Percentiles rank a stretch among this genome's conserved stretches.
phyloP scores from a whole-genome alignment of 192 early-diverging fungal species.

The Phycomyces nitens region DNA sequence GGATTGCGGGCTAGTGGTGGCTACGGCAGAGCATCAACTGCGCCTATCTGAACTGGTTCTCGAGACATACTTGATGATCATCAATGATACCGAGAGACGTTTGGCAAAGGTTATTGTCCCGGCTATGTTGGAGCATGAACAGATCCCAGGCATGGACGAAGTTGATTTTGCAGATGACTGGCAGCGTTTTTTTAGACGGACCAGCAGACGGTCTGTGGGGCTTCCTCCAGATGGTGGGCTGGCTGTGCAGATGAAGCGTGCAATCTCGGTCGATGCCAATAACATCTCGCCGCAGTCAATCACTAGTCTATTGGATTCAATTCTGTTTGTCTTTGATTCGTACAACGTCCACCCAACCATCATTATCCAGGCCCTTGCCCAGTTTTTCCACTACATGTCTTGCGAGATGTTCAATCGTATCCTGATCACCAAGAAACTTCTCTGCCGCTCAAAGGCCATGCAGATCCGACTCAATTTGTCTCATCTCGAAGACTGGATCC shows the following conservation, averaged over 20 bases:
- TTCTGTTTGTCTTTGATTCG: slow-evolving; percentile 62
- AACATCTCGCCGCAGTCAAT: slow-evolving; percentile 68
- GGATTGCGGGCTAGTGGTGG: slow-evolving; percentile 69
- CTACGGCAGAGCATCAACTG: slow-evolving; percentile 70
- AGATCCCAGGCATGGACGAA: slow-evolving; percentile 68
- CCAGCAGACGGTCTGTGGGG: background rate
- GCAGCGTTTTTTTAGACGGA: slow-evolving; percentile 51
- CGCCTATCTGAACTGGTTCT: slow-evolving; percentile 75
- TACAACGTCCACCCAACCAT: slow-evolving; percentile 77
- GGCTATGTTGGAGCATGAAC: slow-evolving; percentile 67
- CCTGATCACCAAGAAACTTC: slow-evolving; percentile 68
- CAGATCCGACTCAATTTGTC: slow-evolving; percentile 83
- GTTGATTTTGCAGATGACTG: slow-evolving; percentile 59
- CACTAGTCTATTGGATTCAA: slow-evolving; percentile 67
- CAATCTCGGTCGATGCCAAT: background rate
- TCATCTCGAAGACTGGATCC: slow-evolving; percentile 82
- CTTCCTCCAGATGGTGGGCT: slow-evolving; percentile 4
- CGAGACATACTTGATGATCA: slow-evolving; percentile 63
- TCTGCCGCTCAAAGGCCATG: slow-evolving; percentile 76
- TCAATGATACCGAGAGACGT: slow-evolving; percentile 60
- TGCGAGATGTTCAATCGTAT: slow-evolving; percentile 86
- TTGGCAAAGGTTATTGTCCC: slow-evolving; percentile 60
- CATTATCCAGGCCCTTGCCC: slow-evolving; percentile 65
- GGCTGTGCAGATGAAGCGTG: background rate
- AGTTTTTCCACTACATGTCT: slow-evolving; percentile 78